Conservation (phyloP, 192 early-diverging fungal species). For the Backusella sp. region DNA sequence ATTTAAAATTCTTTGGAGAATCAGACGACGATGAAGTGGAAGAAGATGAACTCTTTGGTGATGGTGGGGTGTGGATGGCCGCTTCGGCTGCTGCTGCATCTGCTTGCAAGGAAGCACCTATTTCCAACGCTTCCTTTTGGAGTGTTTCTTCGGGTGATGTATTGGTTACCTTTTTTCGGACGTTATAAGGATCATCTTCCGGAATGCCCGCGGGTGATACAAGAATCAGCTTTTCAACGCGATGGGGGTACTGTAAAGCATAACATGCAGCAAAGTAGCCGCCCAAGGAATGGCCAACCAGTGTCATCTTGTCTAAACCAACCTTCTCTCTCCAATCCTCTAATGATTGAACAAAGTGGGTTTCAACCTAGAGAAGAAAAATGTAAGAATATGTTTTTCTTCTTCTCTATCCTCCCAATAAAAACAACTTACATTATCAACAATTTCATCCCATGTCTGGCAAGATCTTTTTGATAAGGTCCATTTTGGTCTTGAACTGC, state of each 20-base stretch:
- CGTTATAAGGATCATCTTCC: slow-evolving; percentile 26
- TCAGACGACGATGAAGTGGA: not conserved
- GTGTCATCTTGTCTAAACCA: slow-evolving; percentile 79
- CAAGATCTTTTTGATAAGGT: slow-evolving; percentile 20
- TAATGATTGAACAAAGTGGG: slow-evolving; percentile 87
- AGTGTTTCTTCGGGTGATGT: slow-evolving; percentile 25
- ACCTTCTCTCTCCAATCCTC: slow-evolving; percentile 84
- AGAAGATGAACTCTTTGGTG: not conserved
- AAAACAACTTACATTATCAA: slow-evolving; percentile 12
- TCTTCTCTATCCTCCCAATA: too few relatives aligned
- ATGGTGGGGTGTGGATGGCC: not conserved
- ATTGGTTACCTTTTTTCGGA: not conserved
- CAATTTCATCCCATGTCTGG: slow-evolving; percentile 48
- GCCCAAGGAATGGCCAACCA: slow-evolving; percentile 84
- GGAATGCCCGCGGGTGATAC: slow-evolving; percentile 76
- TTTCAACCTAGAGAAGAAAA: slow-evolving; percentile 53
- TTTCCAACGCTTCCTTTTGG: slow-evolving; percentile 29
- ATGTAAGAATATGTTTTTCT: not conserved
- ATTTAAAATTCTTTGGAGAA: not conserved
- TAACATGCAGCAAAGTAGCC: slow-evolving; percentile 88
- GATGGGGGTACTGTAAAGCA: slow-evolving; percentile 82
- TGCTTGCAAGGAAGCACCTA: slow-evolving; percentile 26
- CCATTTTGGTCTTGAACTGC: slow-evolving; percentile 75
- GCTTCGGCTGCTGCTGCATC: slow-evolving; percentile 18
- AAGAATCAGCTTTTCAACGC: slow-evolving; percentile 85